phyloP scores from a whole-genome alignment of 768 basidiomycete genomes.

The Amanita inopinata region DNA sequence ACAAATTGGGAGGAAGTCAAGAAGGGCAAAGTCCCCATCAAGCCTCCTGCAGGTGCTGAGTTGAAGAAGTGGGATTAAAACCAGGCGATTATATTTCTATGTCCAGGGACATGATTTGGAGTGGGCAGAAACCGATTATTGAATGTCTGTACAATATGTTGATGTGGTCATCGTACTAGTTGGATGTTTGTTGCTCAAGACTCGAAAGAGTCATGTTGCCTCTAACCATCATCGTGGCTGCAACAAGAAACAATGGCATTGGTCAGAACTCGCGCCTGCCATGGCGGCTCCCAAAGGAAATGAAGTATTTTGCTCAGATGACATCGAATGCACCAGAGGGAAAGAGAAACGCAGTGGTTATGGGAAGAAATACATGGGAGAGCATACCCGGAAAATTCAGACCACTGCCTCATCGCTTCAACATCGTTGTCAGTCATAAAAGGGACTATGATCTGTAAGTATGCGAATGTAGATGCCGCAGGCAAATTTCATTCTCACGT shows the following conservation, averaged over 20 bases:
- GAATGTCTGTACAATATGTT: too few species aligned
- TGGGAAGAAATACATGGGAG: constrained; percentile 98
- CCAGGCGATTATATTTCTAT: too few species aligned
- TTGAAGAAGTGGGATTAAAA: constrained; percentile 68
- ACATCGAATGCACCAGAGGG: constrained; percentile 51
- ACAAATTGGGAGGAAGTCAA: constrained; percentile 92
- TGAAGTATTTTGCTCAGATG: constrained; percentile 86
- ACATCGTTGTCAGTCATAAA: constrained; percentile 69
- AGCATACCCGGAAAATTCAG: constrained; percentile 81
- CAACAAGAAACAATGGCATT: constrained; percentile 81
- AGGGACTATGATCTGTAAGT: constrained; percentile 52
- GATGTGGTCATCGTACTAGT: background rate
- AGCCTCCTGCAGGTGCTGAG: constrained; percentile 78
- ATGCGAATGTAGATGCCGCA: too few species aligned
- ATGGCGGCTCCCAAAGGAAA: constrained; percentile 83
- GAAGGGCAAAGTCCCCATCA: constrained; percentile 60
- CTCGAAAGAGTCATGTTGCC: constrained; percentile 35
- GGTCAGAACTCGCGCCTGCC: constrained; percentile 69
- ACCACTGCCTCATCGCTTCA: constrained; percentile 67
- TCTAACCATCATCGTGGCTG: constrained; percentile 90
- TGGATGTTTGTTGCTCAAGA: constrained; percentile 3
- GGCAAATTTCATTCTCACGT: too few species aligned
- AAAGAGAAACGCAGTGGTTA: constrained; percentile 67
- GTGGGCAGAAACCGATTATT: too few species aligned
- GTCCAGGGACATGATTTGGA: too few species aligned